Base-by-base conservation (phyloP, 768 basidiomycete genomes). In the Macrolepiota fuliginosa region DNA sequence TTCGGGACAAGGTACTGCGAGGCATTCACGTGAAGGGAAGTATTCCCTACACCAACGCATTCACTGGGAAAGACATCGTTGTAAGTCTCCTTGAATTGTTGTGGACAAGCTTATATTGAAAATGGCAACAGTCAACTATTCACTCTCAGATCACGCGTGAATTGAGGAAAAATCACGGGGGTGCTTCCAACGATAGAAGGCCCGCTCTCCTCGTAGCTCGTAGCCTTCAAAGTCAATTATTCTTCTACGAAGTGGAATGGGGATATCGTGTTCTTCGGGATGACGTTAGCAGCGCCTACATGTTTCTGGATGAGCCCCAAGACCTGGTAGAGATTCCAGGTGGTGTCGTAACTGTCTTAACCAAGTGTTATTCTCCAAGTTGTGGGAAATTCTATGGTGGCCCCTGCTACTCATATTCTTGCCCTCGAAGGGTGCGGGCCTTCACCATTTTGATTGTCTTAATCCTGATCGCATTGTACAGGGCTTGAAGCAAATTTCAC, bases 221-320 rank as follows among this genome's bases (percentile, higher is more conserved):
- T 24, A 92, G 92, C 62, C 78, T 98, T 29, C 95, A 98, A 69
- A 88, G 85, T 61, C 91, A 94, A 72, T 81, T 98, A 7, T 98
- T 94, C 80, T 96, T 98, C 74, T 92, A 96, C 71, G 97, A 99
- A 69, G 95, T 98, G 2, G 96, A 98, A 71, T 96, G 96, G 93
- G 93, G 92, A 25, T 86, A 87, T 50, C 84, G 89, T 19, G 80
- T 89, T 2, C 76, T 98, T 56, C 86, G 91, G 63, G 95, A 96
- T 67, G 89, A 91, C 1, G 91, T 96, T 1, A 94, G 96, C 68
- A 93, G 96, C 66, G 95, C 97, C 2, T 98, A 91, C 73, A 92
- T 91, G 84, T 96, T 98, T 74, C 77, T 94, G 72, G 94, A 94
- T 62, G 95, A 97, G 62, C 81, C 83, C 47, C 89, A 89, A 58